These are phyloP conservation scores for Pilatotrama ljubarskyi DNA, from an alignment of 768 basidiomycete species.

Conservation along the genomic window DNA sequence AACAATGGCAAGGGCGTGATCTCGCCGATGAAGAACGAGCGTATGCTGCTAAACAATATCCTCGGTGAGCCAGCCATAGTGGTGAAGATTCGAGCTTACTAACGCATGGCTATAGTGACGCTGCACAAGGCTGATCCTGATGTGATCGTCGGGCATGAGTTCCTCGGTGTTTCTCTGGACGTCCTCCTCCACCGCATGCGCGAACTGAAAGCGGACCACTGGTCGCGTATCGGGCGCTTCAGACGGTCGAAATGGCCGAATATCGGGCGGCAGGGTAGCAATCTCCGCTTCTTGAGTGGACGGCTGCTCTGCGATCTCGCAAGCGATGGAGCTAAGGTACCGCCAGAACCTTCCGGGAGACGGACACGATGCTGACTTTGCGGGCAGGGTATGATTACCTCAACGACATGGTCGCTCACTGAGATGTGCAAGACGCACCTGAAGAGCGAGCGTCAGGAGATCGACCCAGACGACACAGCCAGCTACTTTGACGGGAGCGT, in stretches of 20 bases:
- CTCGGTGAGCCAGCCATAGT: constrained; percentile 56
- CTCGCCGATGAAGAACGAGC: constrained; percentile 76
- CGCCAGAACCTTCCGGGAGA: constrained; percentile 18
- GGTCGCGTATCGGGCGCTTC: constrained; percentile 92
- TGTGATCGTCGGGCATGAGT: constrained; percentile 92
- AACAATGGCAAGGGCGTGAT: constrained; percentile 67
- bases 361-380: neutral
- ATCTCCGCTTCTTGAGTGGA: constrained; percentile 80
- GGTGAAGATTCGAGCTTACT: constrained; percentile 4
- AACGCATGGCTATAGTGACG: constrained; percentile 45
- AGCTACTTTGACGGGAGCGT: constrained; percentile 85
- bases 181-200: constrained; percentile 89
- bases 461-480: constrained; percentile 94
- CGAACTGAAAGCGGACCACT: constrained; percentile 88
- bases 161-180: constrained; percentile 86
- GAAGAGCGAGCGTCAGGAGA: constrained; percentile 84
- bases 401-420: constrained; percentile 96
- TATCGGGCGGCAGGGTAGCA: constrained; percentile 80
- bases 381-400: constrained; percentile 87
- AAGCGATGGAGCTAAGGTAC: constrained; percentile 90
- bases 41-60: constrained; percentile 79
- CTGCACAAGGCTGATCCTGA: constrained; percentile 91
- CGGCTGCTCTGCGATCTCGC: constrained; percentile 90
- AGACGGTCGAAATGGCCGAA: constrained; percentile 79
- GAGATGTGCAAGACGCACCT: constrained; percentile 96